Evolutionary conservation across 805 yeast species (phyloP).

Genomic region (Spencermartinsiella europaea): DNA sequence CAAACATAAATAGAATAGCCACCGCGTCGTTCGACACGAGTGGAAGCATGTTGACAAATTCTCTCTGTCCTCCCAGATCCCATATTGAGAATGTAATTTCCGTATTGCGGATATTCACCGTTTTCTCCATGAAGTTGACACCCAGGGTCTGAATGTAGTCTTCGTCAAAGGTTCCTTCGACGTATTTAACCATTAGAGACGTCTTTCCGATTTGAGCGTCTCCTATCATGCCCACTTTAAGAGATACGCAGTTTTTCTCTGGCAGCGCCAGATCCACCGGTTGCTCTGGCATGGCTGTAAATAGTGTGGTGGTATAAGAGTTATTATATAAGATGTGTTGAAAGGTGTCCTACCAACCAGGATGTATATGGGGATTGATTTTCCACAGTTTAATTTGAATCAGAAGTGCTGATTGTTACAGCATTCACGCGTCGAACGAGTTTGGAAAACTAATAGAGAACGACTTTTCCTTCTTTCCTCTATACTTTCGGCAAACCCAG

Average conservation of each 20-base stretch:
- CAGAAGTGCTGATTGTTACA: too few relatives aligned
- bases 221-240: constrained; percentile 89
- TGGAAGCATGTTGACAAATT: constrained; percentile 93
- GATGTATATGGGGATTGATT: too few relatives aligned
- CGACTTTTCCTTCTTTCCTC: too few relatives aligned
- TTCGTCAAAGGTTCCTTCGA: constrained; percentile 89
- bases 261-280: constrained; percentile 27
- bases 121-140: constrained; percentile 90
- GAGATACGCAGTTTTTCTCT: constrained; percentile 29
- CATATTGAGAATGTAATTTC: constrained; percentile 87
- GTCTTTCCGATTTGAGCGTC: constrained; percentile 97
- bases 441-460: too few relatives aligned
- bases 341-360: too few relatives aligned
- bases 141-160: constrained; percentile 92
- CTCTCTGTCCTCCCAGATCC: constrained; percentile 96
- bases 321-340: too few relatives aligned
- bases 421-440: too few relatives aligned
- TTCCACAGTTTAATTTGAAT: too few relatives aligned
- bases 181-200: constrained; percentile 92
- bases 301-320: too few relatives aligned
- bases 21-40: constrained; percentile 89
- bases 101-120: constrained; percentile 76
- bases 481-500: too few relatives aligned
- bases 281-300: constrained; percentile 7
- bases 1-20: constrained; percentile 85